Evolutionary conservation across 768 basidiomycete genomes (phyloP).

Genomic region (Russula olivacea): DNA sequence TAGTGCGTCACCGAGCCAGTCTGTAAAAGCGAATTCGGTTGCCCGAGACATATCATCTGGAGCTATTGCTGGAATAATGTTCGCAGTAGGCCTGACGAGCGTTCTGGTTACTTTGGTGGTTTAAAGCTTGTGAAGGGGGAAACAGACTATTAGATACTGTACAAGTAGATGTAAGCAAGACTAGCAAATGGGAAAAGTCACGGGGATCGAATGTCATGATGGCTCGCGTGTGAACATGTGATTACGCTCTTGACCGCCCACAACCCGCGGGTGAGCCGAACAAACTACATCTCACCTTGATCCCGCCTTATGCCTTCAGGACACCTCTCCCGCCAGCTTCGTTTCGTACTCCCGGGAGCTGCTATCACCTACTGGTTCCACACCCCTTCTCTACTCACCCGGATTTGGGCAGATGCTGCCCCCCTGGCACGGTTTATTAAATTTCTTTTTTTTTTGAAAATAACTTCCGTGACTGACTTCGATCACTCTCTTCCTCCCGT

Average conservation of each 20-base stretch:
- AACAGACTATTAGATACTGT: conserved; percentile 8
- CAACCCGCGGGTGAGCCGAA: not conserved
- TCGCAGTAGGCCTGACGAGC: conserved; percentile 47
- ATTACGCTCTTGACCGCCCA: conserved; percentile 7
- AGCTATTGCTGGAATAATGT: conserved; percentile 41
- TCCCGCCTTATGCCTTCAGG: conserved; percentile 17
- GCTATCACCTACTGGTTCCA: conserved; percentile 55
- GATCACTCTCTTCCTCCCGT: conserved; percentile 4
- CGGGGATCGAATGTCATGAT: not conserved
- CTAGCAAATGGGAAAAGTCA: not conserved
- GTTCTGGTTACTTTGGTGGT: conserved; percentile 41
- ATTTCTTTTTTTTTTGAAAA: not conserved
- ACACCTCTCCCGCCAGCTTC: conserved; percentile 63
- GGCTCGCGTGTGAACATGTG: conserved; percentile 10
- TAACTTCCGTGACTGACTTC: not conserved
- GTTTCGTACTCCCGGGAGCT: conserved; percentile 70
- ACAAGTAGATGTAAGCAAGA: not conserved
- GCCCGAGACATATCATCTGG: conserved; percentile 31
- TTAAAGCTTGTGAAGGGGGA: conserved; percentile 2
- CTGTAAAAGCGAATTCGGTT: conserved; percentile 31
- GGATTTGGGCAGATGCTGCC: conserved; percentile 39
- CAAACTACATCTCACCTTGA: not conserved
- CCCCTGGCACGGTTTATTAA: conserved; percentile 48
- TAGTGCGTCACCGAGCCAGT: conserved; percentile 24
- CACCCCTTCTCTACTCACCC: conserved; percentile 47